Percentiles rank a stretch among this genome's conserved stretches.
Conservation (phyloP, 441 rosid species). For the Bruguiera hainesii region DNA sequence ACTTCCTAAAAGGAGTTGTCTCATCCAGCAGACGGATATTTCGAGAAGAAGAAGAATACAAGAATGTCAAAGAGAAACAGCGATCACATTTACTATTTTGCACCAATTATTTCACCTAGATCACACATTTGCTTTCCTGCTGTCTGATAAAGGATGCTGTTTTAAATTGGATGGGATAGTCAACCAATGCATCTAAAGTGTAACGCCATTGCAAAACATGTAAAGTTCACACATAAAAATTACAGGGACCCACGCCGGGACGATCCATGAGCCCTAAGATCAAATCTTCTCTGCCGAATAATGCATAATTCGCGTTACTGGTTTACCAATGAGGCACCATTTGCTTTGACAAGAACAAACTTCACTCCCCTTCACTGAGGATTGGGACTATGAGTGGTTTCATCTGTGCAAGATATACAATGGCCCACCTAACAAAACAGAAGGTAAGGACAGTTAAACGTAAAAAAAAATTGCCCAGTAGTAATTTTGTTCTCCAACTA, state of each 20-base stretch:
- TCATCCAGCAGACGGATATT: no score
- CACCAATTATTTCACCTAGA: constrained; percentile 23
- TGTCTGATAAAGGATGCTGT: constrained; percentile 8
- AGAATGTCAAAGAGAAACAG: no score
- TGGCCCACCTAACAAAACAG: constrained; percentile 73
- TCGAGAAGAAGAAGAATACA: no score
- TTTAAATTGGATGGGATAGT: constrained; percentile 18
- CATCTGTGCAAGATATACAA: constrained; percentile 93
- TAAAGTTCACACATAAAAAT: constrained; percentile 24
- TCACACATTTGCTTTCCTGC: constrained; percentile 18
- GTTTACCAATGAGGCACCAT: constrained; percentile 20
- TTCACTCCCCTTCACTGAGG: constrained; percentile 68
- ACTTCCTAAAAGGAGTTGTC: no score
- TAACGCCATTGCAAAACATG: constrained; percentile 21
- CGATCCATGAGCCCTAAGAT: constrained; percentile 21
- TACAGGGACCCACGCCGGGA: constrained; percentile 27
- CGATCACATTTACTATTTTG: constrained; percentile 1
- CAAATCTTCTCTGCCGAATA: constrained; percentile 18
- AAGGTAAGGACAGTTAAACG: constrained; percentile 3
- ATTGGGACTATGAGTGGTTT: constrained; percentile 94
- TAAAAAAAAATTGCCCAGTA: background rate
- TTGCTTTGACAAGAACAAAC: constrained; percentile 17
- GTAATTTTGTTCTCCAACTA: background rate
- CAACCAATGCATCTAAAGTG: constrained; percentile 7
- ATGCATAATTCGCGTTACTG: constrained; percentile 20